Evolutionary conservation across 495 filamentous ascomycete species (phyloP).

Genomic region (Extremus antarcticus): DNA sequence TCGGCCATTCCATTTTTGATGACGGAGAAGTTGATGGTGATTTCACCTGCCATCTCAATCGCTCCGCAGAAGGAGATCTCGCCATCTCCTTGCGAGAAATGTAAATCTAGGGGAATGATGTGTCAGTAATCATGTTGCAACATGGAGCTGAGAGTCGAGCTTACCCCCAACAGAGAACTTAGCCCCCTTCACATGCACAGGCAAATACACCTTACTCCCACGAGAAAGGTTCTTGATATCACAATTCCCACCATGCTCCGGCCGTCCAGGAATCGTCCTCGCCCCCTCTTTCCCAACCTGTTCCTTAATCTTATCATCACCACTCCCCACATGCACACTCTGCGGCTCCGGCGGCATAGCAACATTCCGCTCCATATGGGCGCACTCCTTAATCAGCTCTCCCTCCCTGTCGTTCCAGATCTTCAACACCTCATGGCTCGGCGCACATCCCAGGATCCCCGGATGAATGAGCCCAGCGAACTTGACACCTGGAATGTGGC

Average conservation of each 20-base stretch:
- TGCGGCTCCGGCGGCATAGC: slow-evolving; percentile 64
- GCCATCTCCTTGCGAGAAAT: slow-evolving; percentile 59
- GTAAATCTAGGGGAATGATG: too few relatives aligned
- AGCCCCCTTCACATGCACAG: slow-evolving; percentile 74
- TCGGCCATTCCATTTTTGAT: slow-evolving; percentile 73
- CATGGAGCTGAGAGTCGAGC: background rate
- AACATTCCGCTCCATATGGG: slow-evolving; percentile 60
- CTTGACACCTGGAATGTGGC: slow-evolving; percentile 81
- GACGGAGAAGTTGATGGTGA: slow-evolving; percentile 83
- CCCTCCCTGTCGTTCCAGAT: slow-evolving; percentile 75
- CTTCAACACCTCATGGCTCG: slow-evolving; percentile 55
- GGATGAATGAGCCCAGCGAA: slow-evolving; percentile 92
- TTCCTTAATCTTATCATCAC: slow-evolving; percentile 47
- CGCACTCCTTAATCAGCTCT: slow-evolving; percentile 60
- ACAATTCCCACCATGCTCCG: slow-evolving; percentile 49
- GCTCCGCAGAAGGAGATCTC: slow-evolving; percentile 95
- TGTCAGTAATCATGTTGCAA: too few relatives aligned
- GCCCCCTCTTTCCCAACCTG: slow-evolving; percentile 84
- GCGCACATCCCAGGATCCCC: slow-evolving; percentile 85
- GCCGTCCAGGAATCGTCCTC: slow-evolving; percentile 70
- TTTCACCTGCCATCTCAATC: slow-evolving; percentile 91
- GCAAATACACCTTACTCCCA: slow-evolving; percentile 81
- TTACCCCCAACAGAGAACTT: slow-evolving; percentile 88
- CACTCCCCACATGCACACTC: slow-evolving; percentile 54
- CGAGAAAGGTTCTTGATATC: slow-evolving; percentile 88